These are phyloP conservation scores for Arthrinium puccinioides DNA, from an alignment of 2,329 filamentous ascomycete species.

Conservation along the genomic window DNA sequence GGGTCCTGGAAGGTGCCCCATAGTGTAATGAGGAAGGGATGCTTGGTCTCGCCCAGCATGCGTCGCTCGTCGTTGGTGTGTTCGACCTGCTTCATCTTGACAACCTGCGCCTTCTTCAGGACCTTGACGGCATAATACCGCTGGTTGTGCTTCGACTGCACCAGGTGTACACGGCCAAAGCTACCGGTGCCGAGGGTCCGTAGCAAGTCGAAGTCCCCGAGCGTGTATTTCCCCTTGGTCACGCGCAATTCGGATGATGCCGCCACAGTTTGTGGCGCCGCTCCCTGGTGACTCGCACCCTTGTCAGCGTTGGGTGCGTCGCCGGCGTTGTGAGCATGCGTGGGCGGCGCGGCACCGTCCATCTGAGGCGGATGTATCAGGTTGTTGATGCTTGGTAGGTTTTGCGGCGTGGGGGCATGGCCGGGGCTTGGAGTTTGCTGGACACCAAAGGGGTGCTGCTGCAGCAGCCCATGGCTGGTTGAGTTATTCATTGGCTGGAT, in stretches of 20 bases:
- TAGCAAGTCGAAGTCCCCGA: slow-evolving; percentile 82
- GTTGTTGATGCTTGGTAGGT: slow-evolving; percentile 75
- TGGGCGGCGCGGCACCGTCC: slow-evolving; percentile 18
- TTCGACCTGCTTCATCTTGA: slow-evolving; percentile 99
- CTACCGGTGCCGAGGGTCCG: slow-evolving; percentile 93
- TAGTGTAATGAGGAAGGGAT: slow-evolving; percentile 93
- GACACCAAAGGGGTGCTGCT: slow-evolving; percentile 31
- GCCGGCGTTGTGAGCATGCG: slow-evolving; percentile 3
- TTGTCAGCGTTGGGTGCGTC: slow-evolving; percentile 13
- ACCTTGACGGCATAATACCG: slow-evolving; percentile 98
- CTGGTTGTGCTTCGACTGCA: slow-evolving; percentile 97
- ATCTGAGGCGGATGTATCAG: slow-evolving; percentile 63
- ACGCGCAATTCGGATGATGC: slow-evolving; percentile 44
- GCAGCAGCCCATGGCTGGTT: slow-evolving; percentile 20
- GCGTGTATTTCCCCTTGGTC: slow-evolving; percentile 95
- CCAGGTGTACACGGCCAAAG: slow-evolving; percentile 92
- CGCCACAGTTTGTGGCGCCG: slow-evolving; percentile 24
- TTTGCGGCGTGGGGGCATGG: slow-evolving; percentile 40
- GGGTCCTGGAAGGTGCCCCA: slow-evolving; percentile 98
- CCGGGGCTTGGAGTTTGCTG: slow-evolving; percentile 29
- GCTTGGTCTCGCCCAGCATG: slow-evolving; percentile 95
- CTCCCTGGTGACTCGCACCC: slow-evolving; percentile 12
- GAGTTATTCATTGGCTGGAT: slow-evolving; percentile 23
- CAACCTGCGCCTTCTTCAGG: slow-evolving; percentile 94
- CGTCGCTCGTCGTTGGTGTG: slow-evolving; percentile 96